Conservation (phyloP, 441 rosid genomes). For the Hura crepitans region DNA sequence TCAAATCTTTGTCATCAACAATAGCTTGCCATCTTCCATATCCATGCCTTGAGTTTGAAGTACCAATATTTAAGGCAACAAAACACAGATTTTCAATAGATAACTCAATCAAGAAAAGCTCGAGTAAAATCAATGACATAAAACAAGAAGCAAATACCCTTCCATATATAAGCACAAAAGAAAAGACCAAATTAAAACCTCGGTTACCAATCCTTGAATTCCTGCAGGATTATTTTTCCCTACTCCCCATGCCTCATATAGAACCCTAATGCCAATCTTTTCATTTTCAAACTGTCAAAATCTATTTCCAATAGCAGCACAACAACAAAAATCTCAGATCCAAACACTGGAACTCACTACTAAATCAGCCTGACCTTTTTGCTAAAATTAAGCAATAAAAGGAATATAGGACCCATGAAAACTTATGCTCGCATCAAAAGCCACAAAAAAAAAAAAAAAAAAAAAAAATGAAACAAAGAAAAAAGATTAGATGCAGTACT, state of each 20-base stretch:
- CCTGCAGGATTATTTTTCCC: not conserved
- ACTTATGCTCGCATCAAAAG: not conserved
- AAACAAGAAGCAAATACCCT: not conserved
- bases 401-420: not conserved
- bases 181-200: conserved; percentile 3
- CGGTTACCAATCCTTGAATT: not conserved
- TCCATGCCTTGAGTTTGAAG: conserved; percentile 68
- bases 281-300: not conserved
- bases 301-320: not conserved
- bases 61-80: conserved; percentile 16
- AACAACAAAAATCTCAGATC: not conserved
- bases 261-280: not conserved
- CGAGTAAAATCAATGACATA: not conserved
- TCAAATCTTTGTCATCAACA: conserved; percentile 86
- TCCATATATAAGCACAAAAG: not conserved
- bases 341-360: not conserved
- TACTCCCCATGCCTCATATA: not conserved
- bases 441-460: not conserved
- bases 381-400: not conserved
- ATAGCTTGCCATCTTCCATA: conserved; percentile 99
- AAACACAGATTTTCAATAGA: conserved; percentile 1
- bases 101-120: not conserved
- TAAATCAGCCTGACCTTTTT: conserved; percentile 9
- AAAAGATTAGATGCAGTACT: not conserved
- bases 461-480: too few relatives aligned